Evolutionary conservation across 2,329 filamentous ascomycete genomes (phyloP).

Genomic region (Diplodia sapinea): DNA sequence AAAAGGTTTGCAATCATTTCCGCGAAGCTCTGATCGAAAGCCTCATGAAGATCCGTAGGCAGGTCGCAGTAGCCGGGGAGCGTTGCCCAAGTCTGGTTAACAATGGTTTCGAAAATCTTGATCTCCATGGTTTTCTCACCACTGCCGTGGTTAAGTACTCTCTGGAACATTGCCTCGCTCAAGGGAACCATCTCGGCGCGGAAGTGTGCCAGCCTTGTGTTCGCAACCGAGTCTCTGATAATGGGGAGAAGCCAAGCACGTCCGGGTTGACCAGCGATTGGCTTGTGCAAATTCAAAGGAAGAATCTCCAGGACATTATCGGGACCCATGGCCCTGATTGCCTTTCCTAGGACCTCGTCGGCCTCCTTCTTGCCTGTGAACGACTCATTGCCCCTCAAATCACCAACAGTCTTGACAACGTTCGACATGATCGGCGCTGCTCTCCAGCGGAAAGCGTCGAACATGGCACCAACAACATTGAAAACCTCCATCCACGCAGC

Average conservation of each 20-base stretch:
- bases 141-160: constrained; percentile 79
- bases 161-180: constrained; percentile 88
- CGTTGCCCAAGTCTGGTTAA: constrained; percentile 93
- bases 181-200: constrained; percentile 83
- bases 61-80: constrained; percentile 95
- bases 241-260: constrained; percentile 95
- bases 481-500: constrained; percentile 95
- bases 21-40: constrained; percentile 87
- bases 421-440: constrained; percentile 78
- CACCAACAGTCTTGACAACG: constrained; percentile 79
- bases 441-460: constrained; percentile 84
- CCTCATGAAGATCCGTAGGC: constrained; percentile 69
- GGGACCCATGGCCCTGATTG: constrained; percentile 87
- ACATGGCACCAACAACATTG: constrained; percentile 83
- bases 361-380: constrained; percentile 96
- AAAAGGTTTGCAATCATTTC: constrained; percentile 90
- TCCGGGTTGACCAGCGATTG: constrained; percentile 77
- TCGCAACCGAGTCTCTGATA: constrained; percentile 85
- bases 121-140: constrained; percentile 92
- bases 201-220: constrained; percentile 87
- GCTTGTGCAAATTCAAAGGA: constrained; percentile 82
- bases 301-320: constrained; percentile 81
- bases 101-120: constrained; percentile 96
- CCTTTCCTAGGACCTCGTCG: constrained; percentile 85
- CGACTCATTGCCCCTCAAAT: constrained; percentile 83